Evolutionary conservation across 306 rosid species (phyloP).

Genomic region (Glycine latifolia): DNA sequence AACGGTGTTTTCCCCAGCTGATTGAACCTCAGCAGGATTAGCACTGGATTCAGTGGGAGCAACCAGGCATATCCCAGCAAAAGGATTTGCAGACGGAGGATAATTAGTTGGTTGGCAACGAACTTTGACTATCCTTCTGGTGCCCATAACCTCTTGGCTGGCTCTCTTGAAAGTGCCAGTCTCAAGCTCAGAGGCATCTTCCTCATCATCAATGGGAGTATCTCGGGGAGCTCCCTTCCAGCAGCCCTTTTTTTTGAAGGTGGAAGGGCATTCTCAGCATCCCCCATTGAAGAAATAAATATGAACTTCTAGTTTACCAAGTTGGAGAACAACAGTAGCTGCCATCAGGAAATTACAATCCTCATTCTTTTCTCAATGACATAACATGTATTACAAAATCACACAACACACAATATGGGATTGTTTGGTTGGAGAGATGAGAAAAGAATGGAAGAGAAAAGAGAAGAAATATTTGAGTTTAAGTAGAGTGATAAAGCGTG

Average conservation of each 20-base stretch:
- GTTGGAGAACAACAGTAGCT: slow-evolving; percentile 45
- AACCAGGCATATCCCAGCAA: slow-evolving; percentile 76
- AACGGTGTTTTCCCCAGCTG: slow-evolving; percentile 46
- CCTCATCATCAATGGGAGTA: slow-evolving; percentile 88
- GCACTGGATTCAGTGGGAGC: slow-evolving; percentile 57
- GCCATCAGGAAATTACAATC: slow-evolving; percentile 43
- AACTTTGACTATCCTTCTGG: slow-evolving; percentile 85
- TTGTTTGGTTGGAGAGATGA: too few species aligned
- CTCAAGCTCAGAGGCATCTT: slow-evolving; percentile 67
- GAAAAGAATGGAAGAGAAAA: too few species aligned
- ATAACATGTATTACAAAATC: neutral
- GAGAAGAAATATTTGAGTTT: too few species aligned
- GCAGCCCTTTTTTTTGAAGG: slow-evolving; percentile 94
- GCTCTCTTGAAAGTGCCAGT: slow-evolving; percentile 92
- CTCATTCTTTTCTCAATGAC: slow-evolving; percentile 2
- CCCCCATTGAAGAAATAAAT: slow-evolving; percentile 69
- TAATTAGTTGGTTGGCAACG: slow-evolving; percentile 69
- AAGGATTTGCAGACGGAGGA: slow-evolving; percentile 79
- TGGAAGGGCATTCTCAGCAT: slow-evolving; percentile 70
- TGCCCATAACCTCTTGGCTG: slow-evolving; percentile 84
- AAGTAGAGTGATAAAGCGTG: too few species aligned
- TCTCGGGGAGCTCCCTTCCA: slow-evolving; percentile 85
- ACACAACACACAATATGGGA: neutral
- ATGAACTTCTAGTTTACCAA: slow-evolving; percentile 21
- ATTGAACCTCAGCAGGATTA: slow-evolving; percentile 52